phyloP scores from a whole-genome alignment of 768 basidiomycete genomes.

The Polyporus arcularius region DNA sequence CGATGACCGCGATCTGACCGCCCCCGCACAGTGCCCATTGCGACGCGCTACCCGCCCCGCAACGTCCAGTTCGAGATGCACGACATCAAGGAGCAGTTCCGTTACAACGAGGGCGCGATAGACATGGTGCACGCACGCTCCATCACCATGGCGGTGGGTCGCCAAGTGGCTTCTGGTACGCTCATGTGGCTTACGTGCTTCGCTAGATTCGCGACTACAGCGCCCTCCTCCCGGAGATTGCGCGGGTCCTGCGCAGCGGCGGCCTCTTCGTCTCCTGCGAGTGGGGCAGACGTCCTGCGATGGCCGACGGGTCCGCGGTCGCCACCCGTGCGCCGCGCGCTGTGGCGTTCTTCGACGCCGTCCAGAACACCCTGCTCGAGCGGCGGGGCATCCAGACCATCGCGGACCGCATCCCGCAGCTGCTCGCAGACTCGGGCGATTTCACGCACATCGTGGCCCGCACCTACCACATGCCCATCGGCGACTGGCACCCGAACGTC shows the following conservation, averaged over 20 bases:
- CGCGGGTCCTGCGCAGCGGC: slow-evolving; percentile 66
- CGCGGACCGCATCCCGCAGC: slow-evolving; percentile 38
- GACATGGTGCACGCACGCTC: slow-evolving; percentile 70
- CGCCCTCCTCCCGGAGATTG: slow-evolving; percentile 54
- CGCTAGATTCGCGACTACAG: slow-evolving; percentile 58
- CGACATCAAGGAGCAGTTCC: slow-evolving; percentile 54
- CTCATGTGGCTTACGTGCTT: slow-evolving; percentile 16
- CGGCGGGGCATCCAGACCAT: slow-evolving; percentile 41
- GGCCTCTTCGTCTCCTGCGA: slow-evolving; percentile 72
- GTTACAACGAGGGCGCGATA: slow-evolving; percentile 56
- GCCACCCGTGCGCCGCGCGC: slow-evolving; percentile 23
- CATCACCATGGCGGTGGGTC: slow-evolving; percentile 59
- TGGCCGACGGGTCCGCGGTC: slow-evolving; percentile 32
- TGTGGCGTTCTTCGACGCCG: slow-evolving; percentile 36
- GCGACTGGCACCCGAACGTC: slow-evolving; percentile 48
- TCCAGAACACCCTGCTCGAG: slow-evolving; percentile 38
- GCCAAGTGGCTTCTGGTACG: not conserved
- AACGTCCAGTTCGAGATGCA: slow-evolving; percentile 71
- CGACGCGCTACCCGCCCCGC: slow-evolving; percentile 56
- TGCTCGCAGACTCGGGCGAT: slow-evolving; percentile 36
- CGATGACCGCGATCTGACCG: not conserved
- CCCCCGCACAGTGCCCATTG: slow-evolving; percentile 62
- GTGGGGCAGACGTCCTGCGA: slow-evolving; percentile 47
- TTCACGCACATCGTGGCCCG: slow-evolving; percentile 45
- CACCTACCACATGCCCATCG: slow-evolving; percentile 52